Base-by-base conservation (phyloP, 1,139 yeast species). In the Pichia terricola region DNA sequence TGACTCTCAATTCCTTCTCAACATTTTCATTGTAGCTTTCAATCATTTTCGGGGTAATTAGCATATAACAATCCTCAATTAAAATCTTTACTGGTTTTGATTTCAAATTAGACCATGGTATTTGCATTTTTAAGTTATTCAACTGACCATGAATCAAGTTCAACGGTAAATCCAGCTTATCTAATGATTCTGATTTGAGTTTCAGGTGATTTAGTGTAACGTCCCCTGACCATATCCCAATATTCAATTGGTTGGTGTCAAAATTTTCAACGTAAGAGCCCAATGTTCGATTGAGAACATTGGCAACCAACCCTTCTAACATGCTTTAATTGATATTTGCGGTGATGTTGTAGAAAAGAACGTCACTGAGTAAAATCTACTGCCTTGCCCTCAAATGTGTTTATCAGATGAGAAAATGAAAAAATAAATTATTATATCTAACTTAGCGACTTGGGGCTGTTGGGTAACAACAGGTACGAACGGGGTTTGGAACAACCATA, bases 141-240 rank as follows among this genome's bases (percentile, higher is more conserved):
- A 94, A 63, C 58, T 87, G 89, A 34, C 98, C 99, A 61, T 84
- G 86, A 50, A 77, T 75, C n/a, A 94, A 94, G 60, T 88, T 87
- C 36, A 91, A 67, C 1, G 98, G 98, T 39, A 94, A 67, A 52
- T 83, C 79, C 53, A 91, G 73, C 56, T 83, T 76, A 61, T 91
- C 98, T 40, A 94, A 69, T 7, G 96, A 89, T 62, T 81, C 89
- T 49, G 79, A 75, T 63, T 86, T 86, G 47, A 94, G 69, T 50
- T 82, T 74, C 50, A 94, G 70, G 60, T 89, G 80, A 51, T 73
- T 73, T 43, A 94, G 69, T 60, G 86, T 87, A 40, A 89, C 98
- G 69, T 91, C 97, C 31, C 99, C 99, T 56, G 91, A 79, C 96
- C 98, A 89, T 37, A 94, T 89, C 3, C 97, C 98, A 46, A 91